A percentile compares a stretch with the other conserved stretches of the same genome.
These are phyloP conservation scores for Flaveria floridana DNA, from an alignment of 140 eudicot genomes.

Conservation along the genomic window DNA sequence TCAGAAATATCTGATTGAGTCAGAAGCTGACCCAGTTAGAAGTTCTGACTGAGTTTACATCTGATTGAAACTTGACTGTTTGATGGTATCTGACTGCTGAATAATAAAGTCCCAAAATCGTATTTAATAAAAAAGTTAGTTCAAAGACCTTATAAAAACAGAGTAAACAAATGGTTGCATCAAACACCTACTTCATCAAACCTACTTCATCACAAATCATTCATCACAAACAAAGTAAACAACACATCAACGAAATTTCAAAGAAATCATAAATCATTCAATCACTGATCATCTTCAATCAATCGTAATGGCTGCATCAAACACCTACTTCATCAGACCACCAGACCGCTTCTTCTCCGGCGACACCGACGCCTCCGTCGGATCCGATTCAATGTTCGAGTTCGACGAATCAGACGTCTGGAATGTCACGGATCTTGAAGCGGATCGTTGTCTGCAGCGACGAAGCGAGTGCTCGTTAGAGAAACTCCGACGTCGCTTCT, in stretches of 20 bases:
- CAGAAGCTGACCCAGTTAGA: no score
- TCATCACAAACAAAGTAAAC: background rate
- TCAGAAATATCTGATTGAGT: no score
- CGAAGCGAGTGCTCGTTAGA: conserved; percentile 28
- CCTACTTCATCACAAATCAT: background rate
- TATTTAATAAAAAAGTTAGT: no score
- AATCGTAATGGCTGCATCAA: conserved; percentile 52
- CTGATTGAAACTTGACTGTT: no score
- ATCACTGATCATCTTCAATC: background rate
- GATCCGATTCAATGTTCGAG: conserved; percentile 48
- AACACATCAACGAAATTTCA: conserved; percentile 4
- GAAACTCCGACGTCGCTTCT: conserved; percentile 60
- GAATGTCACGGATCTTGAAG: conserved; percentile 46
- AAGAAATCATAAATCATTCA: background rate
- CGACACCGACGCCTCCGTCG: conserved; percentile 31
- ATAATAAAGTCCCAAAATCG: no score
- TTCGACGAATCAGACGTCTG: conserved; percentile 77
- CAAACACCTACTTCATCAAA: conserved; percentile 4
- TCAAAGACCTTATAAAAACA: conserved; percentile 42
- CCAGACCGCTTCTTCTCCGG: conserved; percentile 48
- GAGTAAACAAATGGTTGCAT: conserved; percentile 6
- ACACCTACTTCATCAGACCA: conserved; percentile 49
- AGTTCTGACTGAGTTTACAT: no score
- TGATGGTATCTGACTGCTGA: no score
- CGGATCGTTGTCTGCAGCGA: conserved; percentile 22